Conservation (phyloP, 257 asterid genomes). For the Oldenlandia corymbosa region DNA sequence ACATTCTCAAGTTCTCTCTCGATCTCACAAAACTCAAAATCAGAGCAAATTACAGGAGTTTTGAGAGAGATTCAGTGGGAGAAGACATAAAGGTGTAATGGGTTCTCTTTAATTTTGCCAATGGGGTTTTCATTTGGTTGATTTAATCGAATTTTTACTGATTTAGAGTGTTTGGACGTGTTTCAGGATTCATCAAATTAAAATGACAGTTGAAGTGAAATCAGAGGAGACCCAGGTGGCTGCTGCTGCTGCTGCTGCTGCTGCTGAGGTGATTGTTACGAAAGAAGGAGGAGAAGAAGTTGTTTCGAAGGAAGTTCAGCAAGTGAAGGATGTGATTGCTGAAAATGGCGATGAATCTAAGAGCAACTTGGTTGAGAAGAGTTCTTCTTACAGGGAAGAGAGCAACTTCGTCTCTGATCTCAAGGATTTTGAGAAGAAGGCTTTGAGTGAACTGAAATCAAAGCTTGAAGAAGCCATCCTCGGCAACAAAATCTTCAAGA, state of each 20-base stretch:
- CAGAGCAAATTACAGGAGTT: background rate
- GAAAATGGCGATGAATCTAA: conserved; percentile 26
- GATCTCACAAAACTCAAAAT: background rate
- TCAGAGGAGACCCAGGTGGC: conserved; percentile 38
- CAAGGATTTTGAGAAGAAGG: conserved; percentile 60
- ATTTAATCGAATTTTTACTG: background rate
- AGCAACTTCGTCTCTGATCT: conserved; percentile 62
- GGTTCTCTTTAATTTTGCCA: background rate
- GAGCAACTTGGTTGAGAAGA: conserved; percentile 42
- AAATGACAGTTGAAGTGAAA: conserved; percentile 59
- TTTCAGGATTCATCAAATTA: conserved; percentile 6
- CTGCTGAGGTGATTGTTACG: conserved; percentile 24
- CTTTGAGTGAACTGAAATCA: conserved; percentile 50
- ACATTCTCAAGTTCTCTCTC: background rate
- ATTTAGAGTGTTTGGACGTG: background rate
- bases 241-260: no score
- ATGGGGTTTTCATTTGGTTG: background rate
- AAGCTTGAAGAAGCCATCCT: conserved; percentile 64
- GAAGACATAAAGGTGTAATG: background rate
- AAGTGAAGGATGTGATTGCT: conserved; percentile 25
- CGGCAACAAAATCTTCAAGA: conserved; percentile 41
- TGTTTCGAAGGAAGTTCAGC: conserved; percentile 16
- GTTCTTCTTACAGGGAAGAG: conserved; percentile 78
- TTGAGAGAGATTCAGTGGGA: background rate
- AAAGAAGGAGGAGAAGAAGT: conserved; percentile 12